Conservation (phyloP, 495 filamentous ascomycete species). For the Cryomyces minteri region DNA sequence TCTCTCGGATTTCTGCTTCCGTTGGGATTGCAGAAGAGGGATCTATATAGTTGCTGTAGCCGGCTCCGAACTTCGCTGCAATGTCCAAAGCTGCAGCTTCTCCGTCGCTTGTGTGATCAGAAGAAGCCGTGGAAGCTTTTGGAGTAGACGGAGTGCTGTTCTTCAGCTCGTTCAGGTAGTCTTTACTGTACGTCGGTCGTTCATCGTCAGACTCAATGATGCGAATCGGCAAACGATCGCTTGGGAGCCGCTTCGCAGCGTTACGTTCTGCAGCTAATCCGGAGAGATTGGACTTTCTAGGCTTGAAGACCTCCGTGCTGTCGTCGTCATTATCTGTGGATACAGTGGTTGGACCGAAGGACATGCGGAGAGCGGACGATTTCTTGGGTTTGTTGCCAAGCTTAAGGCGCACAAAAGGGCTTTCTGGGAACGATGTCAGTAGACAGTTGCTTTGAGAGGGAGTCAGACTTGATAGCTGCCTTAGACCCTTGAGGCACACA, state of each 20-base stretch:
- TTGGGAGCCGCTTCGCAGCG: conserved; percentile 33
- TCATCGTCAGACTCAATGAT: conserved; percentile 40
- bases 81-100: conserved; percentile 47
- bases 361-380: conserved; percentile 46
- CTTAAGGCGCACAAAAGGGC: conserved; percentile 2
- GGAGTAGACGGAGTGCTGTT: conserved; percentile 67
- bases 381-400: conserved; percentile 38
- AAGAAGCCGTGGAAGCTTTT: conserved; percentile 15
- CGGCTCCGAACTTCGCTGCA: conserved; percentile 41
- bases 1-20: conserved; percentile 77
- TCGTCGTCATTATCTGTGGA: conserved; percentile 29
- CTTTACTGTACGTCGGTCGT: conserved; percentile 67
- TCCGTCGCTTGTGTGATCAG: conserved; percentile 1
- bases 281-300: conserved; percentile 53
- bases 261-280: conserved; percentile 55
- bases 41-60: conserved; percentile 13
- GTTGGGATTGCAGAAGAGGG: conserved; percentile 43
- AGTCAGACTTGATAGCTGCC: not conserved
- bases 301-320: conserved; percentile 35
- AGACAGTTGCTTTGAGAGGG: not conserved
- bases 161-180: conserved; percentile 70
- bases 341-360: conserved; percentile 44
- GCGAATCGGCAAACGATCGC: conserved; percentile 32
- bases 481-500: not conserved
- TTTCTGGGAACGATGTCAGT: not conserved